Percentiles rank a stretch among this genome's conserved stretches.
Conservation (phyloP, 768 basidiomycete species). For the Termitomyces sp. region DNA sequence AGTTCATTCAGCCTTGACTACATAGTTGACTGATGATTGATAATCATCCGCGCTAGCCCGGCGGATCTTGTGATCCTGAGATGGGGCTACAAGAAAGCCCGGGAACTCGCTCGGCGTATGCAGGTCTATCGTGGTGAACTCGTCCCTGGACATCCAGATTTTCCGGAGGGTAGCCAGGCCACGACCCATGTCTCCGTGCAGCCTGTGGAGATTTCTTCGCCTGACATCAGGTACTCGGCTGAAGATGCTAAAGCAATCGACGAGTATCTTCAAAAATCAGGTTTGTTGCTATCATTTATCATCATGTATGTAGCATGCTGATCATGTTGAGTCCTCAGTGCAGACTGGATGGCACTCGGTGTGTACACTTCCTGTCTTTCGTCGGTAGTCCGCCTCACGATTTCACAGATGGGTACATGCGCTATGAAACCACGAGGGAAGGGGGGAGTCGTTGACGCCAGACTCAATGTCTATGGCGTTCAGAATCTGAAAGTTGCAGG, state of each 20-base stretch:
- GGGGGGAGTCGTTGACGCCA: constrained; percentile 61
- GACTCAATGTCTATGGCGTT: constrained; percentile 63
- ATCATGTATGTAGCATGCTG: neutral
- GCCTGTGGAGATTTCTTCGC: constrained; percentile 33
- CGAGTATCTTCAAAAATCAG: constrained; percentile 29
- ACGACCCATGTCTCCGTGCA: constrained; percentile 17
- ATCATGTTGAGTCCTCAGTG: constrained; percentile 24
- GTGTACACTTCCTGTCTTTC: constrained; percentile 2
- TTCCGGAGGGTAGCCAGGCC: constrained; percentile 33
- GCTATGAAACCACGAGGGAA: constrained; percentile 61
- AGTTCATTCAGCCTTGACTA: no score
- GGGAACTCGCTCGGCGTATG: constrained; percentile 59
- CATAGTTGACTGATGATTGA: neutral
- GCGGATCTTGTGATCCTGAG: constrained; percentile 45
- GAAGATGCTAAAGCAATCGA: constrained; percentile 45
- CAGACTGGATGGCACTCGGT: constrained; percentile 47
- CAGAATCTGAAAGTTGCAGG: constrained; percentile 59
- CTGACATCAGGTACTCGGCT: constrained; percentile 37
- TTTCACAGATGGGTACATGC: constrained; percentile 58
- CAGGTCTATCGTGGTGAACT: constrained; percentile 39
- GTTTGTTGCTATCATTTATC: constrained; percentile 20
- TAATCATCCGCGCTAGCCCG: constrained; percentile 24
- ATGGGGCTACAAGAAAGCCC: constrained; percentile 53
- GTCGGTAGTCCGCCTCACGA: neutral
- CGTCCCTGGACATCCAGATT: constrained; percentile 32